Conservation (phyloP, 2,329 filamentous ascomycete genomes). For the Whalleya microplaca region DNA sequence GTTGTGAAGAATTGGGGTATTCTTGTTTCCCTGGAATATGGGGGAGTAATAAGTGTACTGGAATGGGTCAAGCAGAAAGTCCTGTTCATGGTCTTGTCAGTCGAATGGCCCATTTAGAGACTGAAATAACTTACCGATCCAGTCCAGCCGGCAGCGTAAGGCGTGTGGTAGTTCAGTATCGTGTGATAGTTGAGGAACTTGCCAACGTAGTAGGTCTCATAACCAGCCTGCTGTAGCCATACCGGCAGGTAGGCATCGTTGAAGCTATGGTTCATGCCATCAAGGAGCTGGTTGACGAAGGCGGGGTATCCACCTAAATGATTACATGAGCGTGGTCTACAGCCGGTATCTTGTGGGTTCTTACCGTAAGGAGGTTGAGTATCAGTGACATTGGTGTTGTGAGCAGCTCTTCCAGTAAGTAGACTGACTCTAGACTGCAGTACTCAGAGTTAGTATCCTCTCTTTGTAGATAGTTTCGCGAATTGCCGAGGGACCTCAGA, state of each 20-base stretch:
- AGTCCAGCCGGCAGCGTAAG: slow-evolving; percentile 38
- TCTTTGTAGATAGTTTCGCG: slow-evolving; percentile 24
- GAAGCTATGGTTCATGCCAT: slow-evolving; percentile 39
- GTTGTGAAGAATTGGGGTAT: neutral
- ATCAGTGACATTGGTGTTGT: slow-evolving; percentile 66
- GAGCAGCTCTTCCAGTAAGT: slow-evolving; percentile 61
- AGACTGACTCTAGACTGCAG: slow-evolving; percentile 54
- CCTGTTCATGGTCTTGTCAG: slow-evolving; percentile 19
- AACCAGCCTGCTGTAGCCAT: slow-evolving; percentile 60
- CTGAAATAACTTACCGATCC: slow-evolving; percentile 18
- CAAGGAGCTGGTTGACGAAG: slow-evolving; percentile 46
- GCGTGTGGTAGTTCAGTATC: slow-evolving; percentile 45
- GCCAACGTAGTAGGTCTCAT: slow-evolving; percentile 61
- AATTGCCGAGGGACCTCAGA: too few species aligned
- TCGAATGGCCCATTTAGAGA: neutral
- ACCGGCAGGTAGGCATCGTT: slow-evolving; percentile 60
- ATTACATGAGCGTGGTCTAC: neutral
- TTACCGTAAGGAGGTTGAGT: slow-evolving; percentile 55
- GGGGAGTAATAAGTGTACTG: slow-evolving; percentile 9
- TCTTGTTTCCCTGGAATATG: slow-evolving; percentile 7
- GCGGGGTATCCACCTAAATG: slow-evolving; percentile 54
- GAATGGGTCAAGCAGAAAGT: slow-evolving; percentile 64
- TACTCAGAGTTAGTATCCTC: slow-evolving; percentile 55
- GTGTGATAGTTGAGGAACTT: slow-evolving; percentile 61
- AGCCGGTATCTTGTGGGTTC: slow-evolving; percentile 1